phyloP scores from a whole-genome alignment of 1,284 basidiomycete species.

The Fomitiporia mediterranea region DNA sequence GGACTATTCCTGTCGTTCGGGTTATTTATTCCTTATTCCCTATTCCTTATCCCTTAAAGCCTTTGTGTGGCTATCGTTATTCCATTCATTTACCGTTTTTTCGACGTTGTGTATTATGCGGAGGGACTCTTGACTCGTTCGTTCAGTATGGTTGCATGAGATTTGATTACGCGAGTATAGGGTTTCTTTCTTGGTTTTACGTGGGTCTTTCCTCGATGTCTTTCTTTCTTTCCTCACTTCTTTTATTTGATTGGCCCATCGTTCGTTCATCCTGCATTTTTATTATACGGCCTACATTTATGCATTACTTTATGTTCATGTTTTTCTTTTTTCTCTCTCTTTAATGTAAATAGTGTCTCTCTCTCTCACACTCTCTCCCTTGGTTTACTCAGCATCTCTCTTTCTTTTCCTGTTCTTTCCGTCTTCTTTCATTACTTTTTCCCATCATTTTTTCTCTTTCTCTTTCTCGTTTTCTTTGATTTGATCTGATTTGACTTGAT shows the following conservation, averaged over 20 bases:
- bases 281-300: neutral
- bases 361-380: neutral
- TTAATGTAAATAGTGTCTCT: no score
- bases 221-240: neutral
- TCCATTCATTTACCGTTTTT: no score
- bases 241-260: neutral
- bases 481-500: no score
- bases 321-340: neutral
- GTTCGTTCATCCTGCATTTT: neutral
- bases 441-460: neutral
- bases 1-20: neutral
- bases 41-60: no score
- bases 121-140: neutral
- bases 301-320: neutral
- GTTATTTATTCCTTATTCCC: slow-evolving; percentile 12
- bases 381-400: neutral
- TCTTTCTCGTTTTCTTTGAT: neutral
- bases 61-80: no score
- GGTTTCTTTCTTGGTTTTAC: no score
- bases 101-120: neutral
- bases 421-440: neutral
- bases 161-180: no score
- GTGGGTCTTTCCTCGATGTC: no score
- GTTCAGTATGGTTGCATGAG: no score
- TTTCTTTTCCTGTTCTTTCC: neutral